phyloP scores from a whole-genome alignment of 2,329 filamentous ascomycete genomes.

The Aspergillus sp. region DNA sequence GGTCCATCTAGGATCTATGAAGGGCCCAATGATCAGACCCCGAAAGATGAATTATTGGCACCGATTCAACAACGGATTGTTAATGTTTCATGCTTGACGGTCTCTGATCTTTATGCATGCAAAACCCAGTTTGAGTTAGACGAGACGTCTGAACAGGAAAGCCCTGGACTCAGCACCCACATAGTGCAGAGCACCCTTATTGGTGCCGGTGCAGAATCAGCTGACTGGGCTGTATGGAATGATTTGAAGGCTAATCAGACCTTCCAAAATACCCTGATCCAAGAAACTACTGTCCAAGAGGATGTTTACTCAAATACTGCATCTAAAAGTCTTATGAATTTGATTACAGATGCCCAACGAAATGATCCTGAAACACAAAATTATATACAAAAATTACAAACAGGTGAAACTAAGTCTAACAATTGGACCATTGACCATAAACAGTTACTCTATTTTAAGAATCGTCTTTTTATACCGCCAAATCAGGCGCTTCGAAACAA shows the following conservation, averaged over 20 bases:
- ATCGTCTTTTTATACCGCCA: background rate
- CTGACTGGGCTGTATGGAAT: no score
- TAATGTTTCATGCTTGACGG: background rate
- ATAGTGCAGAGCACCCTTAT: background rate
- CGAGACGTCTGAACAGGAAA: background rate
- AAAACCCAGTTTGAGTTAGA: background rate
- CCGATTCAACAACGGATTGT: background rate
- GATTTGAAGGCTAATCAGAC: no score
- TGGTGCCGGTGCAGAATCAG: background rate
- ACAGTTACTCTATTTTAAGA: background rate
- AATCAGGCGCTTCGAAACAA: background rate
- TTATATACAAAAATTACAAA: background rate
- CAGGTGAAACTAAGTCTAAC: background rate
- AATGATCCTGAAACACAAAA: background rate
- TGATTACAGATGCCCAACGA: background rate
- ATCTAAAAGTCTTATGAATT: background rate
- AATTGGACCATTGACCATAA: background rate
- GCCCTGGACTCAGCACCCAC: background rate
- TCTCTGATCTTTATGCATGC: background rate
- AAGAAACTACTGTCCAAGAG: no score
- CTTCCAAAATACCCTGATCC: no score
- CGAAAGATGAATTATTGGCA: background rate
- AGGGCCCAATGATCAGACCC: background rate
- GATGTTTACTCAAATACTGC: no score
- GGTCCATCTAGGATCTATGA: background rate